These are phyloP conservation scores for Uncinocarpus reesii DNA, from an alignment of 2,329 filamentous ascomycete species.

Conservation along the genomic window DNA sequence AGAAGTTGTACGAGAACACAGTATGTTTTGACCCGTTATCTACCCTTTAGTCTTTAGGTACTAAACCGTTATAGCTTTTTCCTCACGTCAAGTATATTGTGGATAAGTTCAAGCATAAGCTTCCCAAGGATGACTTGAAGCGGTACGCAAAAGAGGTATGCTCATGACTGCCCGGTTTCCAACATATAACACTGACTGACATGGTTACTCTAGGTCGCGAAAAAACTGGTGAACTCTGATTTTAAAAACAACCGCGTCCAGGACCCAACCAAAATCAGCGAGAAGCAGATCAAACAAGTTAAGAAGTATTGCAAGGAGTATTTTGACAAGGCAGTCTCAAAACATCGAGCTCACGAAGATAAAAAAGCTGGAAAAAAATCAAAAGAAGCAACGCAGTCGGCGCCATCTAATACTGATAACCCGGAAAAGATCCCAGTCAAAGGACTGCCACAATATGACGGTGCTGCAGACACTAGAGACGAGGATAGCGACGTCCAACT, in stretches of 20 bases:
- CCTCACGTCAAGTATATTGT: conserved; percentile 77
- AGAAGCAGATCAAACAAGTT: conserved; percentile 70
- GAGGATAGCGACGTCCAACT: conserved; percentile 29
- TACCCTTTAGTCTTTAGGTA: neutral
- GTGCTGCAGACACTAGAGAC: conserved; percentile 11
- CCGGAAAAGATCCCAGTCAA: neutral
- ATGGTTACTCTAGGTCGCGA: conserved; percentile 47
- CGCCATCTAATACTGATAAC: conserved; percentile 10
- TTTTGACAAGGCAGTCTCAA: conserved; percentile 73
- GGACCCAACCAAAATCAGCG: conserved; percentile 65
- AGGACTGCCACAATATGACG: conserved; percentile 12
- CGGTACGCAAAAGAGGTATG: conserved; percentile 53
- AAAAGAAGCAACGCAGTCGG: conserved; percentile 13
- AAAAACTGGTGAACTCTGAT: conserved; percentile 83
- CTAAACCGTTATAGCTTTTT: conserved; percentile 50
- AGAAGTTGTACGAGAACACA: conserved; percentile 89
- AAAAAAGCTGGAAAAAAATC: conserved; percentile 45
- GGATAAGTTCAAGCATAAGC: conserved; percentile 75
- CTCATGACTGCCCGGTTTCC: conserved; percentile 16
- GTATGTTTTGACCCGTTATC: conserved; percentile 46
- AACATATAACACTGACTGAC: conserved; percentile 33
- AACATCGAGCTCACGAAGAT: conserved; percentile 60
- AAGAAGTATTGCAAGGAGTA: conserved; percentile 76
- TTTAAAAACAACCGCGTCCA: conserved; percentile 81
- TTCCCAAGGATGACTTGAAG: conserved; percentile 68